These are phyloP conservation scores for Limnanthes douglasii DNA, from an alignment of 345 rosid genomes.

Conservation along the genomic window DNA sequence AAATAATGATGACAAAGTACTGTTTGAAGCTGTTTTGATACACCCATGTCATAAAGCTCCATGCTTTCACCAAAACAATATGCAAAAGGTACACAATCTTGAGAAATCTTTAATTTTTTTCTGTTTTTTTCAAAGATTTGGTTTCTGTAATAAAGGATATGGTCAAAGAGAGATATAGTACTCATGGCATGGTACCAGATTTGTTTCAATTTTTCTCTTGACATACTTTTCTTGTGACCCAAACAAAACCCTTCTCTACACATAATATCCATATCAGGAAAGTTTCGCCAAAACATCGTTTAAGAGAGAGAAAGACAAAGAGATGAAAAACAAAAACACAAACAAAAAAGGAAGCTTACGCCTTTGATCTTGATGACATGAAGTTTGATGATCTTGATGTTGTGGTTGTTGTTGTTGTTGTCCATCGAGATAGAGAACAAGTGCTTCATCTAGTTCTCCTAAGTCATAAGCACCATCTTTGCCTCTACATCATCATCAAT, in stretches of 20 bases:
- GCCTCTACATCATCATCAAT: constrained; percentile 10
- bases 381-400: no score
- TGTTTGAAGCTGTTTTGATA: no score
- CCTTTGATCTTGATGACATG: constrained; percentile 45
- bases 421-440: constrained; percentile 87
- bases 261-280: constrained; percentile 14
- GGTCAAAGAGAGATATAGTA: constrained; percentile 59
- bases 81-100: constrained; percentile 1
- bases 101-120: constrained; percentile 2
- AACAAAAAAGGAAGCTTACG: constrained; percentile 29
- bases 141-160: constrained; percentile 31
- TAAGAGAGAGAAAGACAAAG: constrained; percentile 1
- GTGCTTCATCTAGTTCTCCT: constrained; percentile 93
- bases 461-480: constrained; percentile 47
- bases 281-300: constrained; percentile 3
- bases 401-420: constrained; percentile 35
- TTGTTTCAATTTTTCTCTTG: constrained; percentile 26
- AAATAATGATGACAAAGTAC: constrained; percentile 13
- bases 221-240: constrained; percentile 54
- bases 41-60: no score
- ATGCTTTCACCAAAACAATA: no score
- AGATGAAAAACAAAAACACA: neutral
- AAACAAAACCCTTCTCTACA: constrained; percentile 6
- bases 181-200: constrained; percentile 22
- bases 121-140: constrained; percentile 11